Percentiles rank a stretch among this genome's conserved stretches.
Evolutionary conservation across 306 rosid genomes (phyloP).

Genomic region (Fagus crenata): DNA sequence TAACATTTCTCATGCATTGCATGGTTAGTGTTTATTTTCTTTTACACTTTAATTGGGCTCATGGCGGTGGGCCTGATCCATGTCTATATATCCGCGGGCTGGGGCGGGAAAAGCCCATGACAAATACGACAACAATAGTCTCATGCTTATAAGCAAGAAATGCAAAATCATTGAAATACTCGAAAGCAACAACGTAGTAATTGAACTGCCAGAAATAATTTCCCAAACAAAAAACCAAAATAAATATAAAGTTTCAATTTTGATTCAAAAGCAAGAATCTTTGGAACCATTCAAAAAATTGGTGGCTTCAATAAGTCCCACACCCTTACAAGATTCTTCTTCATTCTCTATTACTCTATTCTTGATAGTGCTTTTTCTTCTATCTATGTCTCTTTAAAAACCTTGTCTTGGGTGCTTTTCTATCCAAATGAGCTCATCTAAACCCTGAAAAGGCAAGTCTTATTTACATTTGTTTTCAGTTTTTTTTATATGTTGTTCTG

Average conservation of each 20-base stretch:
- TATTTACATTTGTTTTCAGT: neutral
- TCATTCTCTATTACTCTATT: neutral
- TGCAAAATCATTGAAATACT: too few species aligned
- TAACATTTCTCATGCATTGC: too few species aligned
- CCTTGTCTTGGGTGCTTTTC: neutral
- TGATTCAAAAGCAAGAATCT: conserved; percentile 16
- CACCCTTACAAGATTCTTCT: conserved; percentile 1
- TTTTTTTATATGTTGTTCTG: neutral
- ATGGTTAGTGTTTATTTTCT: too few species aligned
- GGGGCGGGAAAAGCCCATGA: too few species aligned
- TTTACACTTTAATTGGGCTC: too few species aligned
- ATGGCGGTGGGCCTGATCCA: too few species aligned
- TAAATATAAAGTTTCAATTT: neutral
- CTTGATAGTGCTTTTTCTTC: neutral
- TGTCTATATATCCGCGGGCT: too few species aligned
- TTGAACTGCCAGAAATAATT: neutral
- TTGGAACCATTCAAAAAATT: conserved; percentile 34
- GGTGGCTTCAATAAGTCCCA: conserved; percentile 35
- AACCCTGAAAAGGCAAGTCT: neutral
- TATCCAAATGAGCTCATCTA: neutral
- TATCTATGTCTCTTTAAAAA: neutral
- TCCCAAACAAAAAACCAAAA: too few species aligned
- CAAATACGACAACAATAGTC: too few species aligned
- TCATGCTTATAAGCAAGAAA: too few species aligned
- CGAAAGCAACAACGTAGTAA: too few species aligned